Evolutionary conservation across 2,329 filamentous ascomycete species (phyloP).

Genomic region (Exophiala sp.): DNA sequence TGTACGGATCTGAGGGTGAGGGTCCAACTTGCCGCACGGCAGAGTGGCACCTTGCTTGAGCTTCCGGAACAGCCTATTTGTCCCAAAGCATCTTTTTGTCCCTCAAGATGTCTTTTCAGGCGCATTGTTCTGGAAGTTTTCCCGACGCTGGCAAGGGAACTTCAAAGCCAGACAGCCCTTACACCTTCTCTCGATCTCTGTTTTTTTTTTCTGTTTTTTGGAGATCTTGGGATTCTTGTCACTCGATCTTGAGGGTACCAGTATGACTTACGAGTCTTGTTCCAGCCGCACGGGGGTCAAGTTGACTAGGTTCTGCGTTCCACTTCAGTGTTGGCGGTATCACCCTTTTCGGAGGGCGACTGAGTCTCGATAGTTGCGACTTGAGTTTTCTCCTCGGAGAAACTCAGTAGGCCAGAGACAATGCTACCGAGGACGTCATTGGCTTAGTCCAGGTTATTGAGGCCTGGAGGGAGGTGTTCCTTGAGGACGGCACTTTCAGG

Average conservation of each 20-base stretch:
- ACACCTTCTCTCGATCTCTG: neutral
- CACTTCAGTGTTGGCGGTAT: slow-evolving; percentile 2
- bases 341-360: neutral
- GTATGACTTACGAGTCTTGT: slow-evolving; percentile 8
- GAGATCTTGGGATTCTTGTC: neutral
- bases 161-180: neutral
- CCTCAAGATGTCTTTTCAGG: neutral
- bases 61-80: neutral
- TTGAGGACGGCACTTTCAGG: slow-evolving; percentile 13
- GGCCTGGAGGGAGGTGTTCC: neutral
- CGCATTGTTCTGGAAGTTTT: neutral
- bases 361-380: slow-evolving; percentile 5
- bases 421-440: slow-evolving; percentile 5
- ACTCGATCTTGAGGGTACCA: neutral
- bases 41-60: slow-evolving; percentile 9
- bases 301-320: slow-evolving; percentile 5
- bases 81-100: neutral
- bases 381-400: slow-evolving; percentile 5
- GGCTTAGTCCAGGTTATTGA: neutral
- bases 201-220: no score
- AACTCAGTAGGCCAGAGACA: slow-evolving; percentile 9
- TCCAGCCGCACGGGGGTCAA: slow-evolving; percentile 4
- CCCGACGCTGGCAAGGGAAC: slow-evolving; percentile 6
- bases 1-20: neutral
- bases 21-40: slow-evolving; percentile 5